These are phyloP conservation scores for Podila minutissima DNA, from an alignment of 192 early-diverging fungal species.

Conservation along the genomic window DNA sequence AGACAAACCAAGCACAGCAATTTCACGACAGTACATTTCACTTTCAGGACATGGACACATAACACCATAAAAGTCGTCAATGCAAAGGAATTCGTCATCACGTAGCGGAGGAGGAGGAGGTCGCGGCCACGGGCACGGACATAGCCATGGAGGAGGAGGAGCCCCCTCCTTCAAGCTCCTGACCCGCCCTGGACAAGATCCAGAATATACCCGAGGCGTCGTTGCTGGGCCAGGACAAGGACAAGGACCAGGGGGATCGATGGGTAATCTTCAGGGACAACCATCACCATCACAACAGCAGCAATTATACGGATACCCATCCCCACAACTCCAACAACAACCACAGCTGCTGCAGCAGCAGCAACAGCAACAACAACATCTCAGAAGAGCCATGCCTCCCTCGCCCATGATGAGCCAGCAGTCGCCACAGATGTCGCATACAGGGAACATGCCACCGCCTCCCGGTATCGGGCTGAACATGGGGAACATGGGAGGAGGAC, in stretches of 20 bases:
- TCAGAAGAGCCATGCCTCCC: background rate
- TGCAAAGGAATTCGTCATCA: conserved; percentile 28
- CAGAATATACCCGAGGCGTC: background rate
- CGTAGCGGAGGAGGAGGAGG: conserved; percentile 8
- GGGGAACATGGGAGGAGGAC: background rate
- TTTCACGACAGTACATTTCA: background rate
- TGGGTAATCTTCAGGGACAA: background rate
- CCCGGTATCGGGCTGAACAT: conserved; percentile 15
- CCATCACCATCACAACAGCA: conserved; percentile 2
- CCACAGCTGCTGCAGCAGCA: conserved; percentile 16
- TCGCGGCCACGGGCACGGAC: conserved; percentile 5
- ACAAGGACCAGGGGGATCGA: background rate
- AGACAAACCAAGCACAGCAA: background rate
- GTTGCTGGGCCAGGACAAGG: background rate
- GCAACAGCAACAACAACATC: conserved; percentile 1
- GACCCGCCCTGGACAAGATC: conserved; percentile 20
- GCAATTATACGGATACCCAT: no score
- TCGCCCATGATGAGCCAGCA: background rate
- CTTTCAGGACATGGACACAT: background rate
- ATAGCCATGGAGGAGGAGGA: conserved; percentile 11
- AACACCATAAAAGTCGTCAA: background rate
- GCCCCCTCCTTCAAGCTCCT: conserved; percentile 38
- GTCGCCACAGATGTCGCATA: background rate
- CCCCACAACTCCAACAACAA: conserved; percentile 11
- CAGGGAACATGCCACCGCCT: conserved; percentile 6